Conservation (phyloP, 805 yeast species). For the Jamesozyma lodderae region DNA sequence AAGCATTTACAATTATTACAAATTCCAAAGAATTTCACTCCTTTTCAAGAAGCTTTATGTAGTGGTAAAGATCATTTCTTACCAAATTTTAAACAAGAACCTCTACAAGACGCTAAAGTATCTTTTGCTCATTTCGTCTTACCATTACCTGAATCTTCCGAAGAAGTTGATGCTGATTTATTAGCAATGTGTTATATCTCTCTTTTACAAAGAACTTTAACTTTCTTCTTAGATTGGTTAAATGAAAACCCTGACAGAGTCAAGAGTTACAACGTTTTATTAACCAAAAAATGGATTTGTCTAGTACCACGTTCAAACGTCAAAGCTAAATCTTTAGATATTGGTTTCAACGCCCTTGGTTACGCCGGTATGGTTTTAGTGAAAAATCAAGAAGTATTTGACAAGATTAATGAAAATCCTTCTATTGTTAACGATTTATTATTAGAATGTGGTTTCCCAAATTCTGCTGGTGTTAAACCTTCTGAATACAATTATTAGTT, state of each 20-base stretch:
- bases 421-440: constrained; percentile 42
- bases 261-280: constrained; percentile 68
- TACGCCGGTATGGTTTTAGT: constrained; percentile 70
- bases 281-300: constrained; percentile 79
- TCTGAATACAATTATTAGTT: constrained; percentile 56
- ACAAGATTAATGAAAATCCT: constrained; percentile 40
- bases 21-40: constrained; percentile 48
- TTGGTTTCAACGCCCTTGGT: constrained; percentile 33
- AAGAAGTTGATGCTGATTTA: constrained; percentile 44
- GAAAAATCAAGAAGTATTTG: constrained; percentile 49
- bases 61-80: constrained; percentile 39
- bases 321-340: constrained; percentile 34
- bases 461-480: constrained; percentile 45
- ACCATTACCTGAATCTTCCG: constrained; percentile 43
- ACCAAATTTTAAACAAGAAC: constrained; percentile 48
- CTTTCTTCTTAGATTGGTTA: constrained; percentile 49
- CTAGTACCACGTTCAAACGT: constrained; percentile 62
- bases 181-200: constrained; percentile 64
- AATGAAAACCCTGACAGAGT: constrained; percentile 24
- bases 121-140: constrained; percentile 78
- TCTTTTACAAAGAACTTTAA: constrained; percentile 60
- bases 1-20: constrained; percentile 84
- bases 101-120: constrained; percentile 50
- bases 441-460: constrained; percentile 57
- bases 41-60: constrained; percentile 48